Evolutionary conservation across 805 yeast species (phyloP).

Genomic region (Candida michaelii): DNA sequence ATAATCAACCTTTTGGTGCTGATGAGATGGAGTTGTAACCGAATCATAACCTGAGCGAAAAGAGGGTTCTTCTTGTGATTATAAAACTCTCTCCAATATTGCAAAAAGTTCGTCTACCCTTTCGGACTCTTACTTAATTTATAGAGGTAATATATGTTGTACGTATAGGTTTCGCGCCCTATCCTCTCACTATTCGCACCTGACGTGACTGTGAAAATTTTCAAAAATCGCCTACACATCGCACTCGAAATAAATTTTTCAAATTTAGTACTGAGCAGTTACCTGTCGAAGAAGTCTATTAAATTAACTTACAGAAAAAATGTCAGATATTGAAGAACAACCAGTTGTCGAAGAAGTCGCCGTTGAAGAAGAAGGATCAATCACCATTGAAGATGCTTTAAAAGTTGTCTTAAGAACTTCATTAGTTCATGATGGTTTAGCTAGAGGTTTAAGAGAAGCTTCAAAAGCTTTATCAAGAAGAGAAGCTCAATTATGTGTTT

Average conservation of each 20-base stretch:
- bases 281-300: constrained; percentile 73
- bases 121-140: no score
- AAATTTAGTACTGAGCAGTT: constrained; percentile 55
- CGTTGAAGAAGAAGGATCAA: constrained; percentile 84
- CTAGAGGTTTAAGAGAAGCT: constrained; percentile 99
- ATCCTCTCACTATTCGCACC: not conserved
- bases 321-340: constrained; percentile 95
- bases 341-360: constrained; percentile 78
- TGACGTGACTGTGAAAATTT: not conserved
- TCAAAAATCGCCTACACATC: not conserved
- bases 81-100: no score
- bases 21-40: constrained; percentile 41
- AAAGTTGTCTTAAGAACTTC: constrained; percentile 98
- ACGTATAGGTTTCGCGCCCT: not conserved
- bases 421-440: constrained; percentile 98
- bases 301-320: constrained; percentile 26
- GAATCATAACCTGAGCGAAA: no score
- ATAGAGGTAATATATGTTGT: no score
- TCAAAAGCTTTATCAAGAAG: constrained; percentile 97
- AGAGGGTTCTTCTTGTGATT: no score
- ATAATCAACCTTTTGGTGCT: constrained; percentile 45
- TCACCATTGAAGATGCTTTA: constrained; percentile 97
- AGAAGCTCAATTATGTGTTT: constrained; percentile 96
- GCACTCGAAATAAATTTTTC: constrained; percentile 6
- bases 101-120: no score